These are phyloP conservation scores for Chiua virens DNA, from an alignment of 768 basidiomycete species.

Conservation along the genomic window DNA sequence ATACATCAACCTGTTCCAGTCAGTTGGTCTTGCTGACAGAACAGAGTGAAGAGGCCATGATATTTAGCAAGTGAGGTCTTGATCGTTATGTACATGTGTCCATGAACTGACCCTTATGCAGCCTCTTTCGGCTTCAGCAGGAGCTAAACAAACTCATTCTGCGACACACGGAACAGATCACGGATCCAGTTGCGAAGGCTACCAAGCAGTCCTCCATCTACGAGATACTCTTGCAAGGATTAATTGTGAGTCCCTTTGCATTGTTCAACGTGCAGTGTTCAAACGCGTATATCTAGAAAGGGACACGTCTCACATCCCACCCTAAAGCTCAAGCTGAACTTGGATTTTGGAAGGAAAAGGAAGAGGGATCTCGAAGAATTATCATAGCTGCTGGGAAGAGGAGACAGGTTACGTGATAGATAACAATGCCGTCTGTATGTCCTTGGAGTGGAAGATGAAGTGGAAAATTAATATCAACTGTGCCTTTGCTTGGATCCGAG, in stretches of 20 bases:
- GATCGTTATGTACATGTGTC: not conserved
- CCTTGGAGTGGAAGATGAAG: constrained; percentile 3
- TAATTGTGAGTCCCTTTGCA: constrained; percentile 58
- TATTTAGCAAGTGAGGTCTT: constrained; percentile 80
- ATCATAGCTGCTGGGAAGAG: constrained; percentile 44
- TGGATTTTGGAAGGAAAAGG: constrained; percentile 81
- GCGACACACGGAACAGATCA: constrained; percentile 67
- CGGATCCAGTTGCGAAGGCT: constrained; percentile 59
- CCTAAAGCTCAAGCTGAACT: constrained; percentile 85
- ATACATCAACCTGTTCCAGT: constrained; percentile 81
- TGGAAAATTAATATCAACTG: constrained; percentile 6
- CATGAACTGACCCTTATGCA: constrained; percentile 30
- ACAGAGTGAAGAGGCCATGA: constrained; percentile 92
- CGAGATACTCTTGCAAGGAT: constrained; percentile 69
- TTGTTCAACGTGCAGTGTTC: not conserved
- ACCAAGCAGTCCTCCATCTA: constrained; percentile 73
- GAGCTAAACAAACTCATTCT: constrained; percentile 78
- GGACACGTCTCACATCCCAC: constrained; percentile 70
- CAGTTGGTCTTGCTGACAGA: constrained; percentile 78
- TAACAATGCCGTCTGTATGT: constrained; percentile 13
- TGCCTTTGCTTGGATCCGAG: constrained; percentile 16
- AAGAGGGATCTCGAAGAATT: constrained; percentile 73
- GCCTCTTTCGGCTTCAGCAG: constrained; percentile 80
- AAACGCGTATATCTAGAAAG: constrained; percentile 47
- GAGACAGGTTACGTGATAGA: constrained; percentile 23